Evolutionary conservation across 176 grass and related monocot species (phyloP).

Genomic region (Triticum timopheevii): DNA sequence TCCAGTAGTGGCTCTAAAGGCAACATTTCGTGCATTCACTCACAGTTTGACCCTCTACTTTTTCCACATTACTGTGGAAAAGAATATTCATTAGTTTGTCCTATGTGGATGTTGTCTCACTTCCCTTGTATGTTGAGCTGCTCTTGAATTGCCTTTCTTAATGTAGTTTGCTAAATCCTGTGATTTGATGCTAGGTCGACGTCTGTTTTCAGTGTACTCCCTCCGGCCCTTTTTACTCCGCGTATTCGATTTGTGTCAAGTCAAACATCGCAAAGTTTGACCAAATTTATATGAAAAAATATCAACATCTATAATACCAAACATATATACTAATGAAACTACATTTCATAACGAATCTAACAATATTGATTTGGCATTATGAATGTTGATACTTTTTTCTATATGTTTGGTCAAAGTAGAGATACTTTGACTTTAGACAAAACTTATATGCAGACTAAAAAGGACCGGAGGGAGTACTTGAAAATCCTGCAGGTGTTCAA

Average conservation of each 20-base stretch:
- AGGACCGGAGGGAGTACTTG: neutral
- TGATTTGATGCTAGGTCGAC: neutral
- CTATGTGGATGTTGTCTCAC: neutral
- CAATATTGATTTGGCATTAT: too few species aligned
- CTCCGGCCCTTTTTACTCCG: too few species aligned
- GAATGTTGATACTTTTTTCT: too few species aligned
- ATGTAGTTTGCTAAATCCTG: neutral
- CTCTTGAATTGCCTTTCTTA: neutral
- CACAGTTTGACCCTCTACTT: neutral
- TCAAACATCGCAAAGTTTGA: too few species aligned
- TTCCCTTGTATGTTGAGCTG: conserved; percentile 1
- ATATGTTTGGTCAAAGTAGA: too few species aligned
- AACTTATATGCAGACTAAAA: too few species aligned
- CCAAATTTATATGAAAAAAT: too few species aligned
- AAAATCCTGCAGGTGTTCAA: conserved; percentile 10
- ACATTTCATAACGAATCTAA: too few species aligned
- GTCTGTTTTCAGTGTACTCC: neutral
- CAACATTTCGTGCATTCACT: neutral
- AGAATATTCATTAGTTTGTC: neutral
- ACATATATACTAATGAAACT: too few species aligned
- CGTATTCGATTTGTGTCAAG: too few species aligned
- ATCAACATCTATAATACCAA: too few species aligned
- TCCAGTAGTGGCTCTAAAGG: neutral
- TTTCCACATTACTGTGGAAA: neutral
- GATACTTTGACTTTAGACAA: too few species aligned